A percentile compares a stretch with the other conserved stretches of the same genome.
phyloP scores from a whole-genome alignment of 2,329 filamentous ascomycete genomes.

The Fusarium protoensiforme region DNA sequence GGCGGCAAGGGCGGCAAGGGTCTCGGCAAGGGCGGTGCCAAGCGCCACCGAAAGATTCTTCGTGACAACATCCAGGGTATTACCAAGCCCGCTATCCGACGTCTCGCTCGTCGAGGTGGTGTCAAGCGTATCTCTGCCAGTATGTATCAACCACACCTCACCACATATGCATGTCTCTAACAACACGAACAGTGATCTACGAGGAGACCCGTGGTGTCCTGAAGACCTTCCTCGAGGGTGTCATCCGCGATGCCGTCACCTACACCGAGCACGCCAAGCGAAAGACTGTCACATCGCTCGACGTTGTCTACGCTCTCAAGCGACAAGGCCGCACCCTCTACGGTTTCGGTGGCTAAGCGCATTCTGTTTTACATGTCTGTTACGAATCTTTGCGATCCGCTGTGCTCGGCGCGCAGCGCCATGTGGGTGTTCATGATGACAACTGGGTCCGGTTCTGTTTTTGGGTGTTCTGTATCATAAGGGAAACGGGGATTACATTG shows the following conservation, averaged over 20 bases:
- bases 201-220: constrained; percentile 82
- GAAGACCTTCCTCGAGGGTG: constrained; percentile 81
- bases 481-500: constrained; percentile 53
- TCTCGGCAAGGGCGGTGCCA: constrained; percentile 97
- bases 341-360: constrained; percentile 85
- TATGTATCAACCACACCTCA: constrained; percentile 57
- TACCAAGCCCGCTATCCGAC: constrained; percentile 97
- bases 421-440: constrained; percentile 56
- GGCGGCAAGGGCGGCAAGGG: constrained; percentile 97
- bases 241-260: constrained; percentile 81
- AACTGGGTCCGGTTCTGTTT: constrained; percentile 55
- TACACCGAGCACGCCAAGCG: constrained; percentile 86
- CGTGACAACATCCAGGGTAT: constrained; percentile 99
- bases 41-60: constrained; percentile 99
- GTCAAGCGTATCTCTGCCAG: constrained; percentile 99
- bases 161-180: constrained; percentile 78
- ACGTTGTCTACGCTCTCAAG: constrained; percentile 76
- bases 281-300: constrained; percentile 81
- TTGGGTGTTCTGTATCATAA: constrained; percentile 59
- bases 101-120: constrained; percentile 98
- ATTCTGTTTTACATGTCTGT: constrained; percentile 46
- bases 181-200: constrained; percentile 70
- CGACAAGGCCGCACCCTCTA: constrained; percentile 82
- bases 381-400: constrained; percentile 48
- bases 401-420: constrained; percentile 29